Evolutionary conservation across 1,284 basidiomycete genomes (phyloP).

Genomic region (Hortiboletus rubellus): DNA sequence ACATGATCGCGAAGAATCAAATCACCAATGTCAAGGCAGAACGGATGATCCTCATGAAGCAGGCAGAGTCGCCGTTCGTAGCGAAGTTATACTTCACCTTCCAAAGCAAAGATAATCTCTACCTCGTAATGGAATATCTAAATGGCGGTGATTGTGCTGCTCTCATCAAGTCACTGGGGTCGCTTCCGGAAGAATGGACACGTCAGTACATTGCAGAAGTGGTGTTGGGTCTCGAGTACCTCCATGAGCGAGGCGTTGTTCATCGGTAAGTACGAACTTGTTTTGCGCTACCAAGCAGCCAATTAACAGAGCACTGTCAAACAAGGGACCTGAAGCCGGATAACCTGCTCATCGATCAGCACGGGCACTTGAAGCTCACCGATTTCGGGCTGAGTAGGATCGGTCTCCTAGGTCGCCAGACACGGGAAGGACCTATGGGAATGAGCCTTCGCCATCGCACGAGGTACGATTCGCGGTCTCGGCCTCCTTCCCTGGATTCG

Average conservation of each 20-base stretch:
- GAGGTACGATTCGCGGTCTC: slow-evolving; percentile 66
- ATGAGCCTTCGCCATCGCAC: slow-evolving; percentile 52
- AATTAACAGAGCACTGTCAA: slow-evolving; percentile 11
- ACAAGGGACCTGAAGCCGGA: slow-evolving; percentile 96
- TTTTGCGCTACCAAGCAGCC: background rate
- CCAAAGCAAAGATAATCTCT: slow-evolving; percentile 98
- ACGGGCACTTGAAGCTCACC: slow-evolving; percentile 95
- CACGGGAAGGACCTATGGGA: slow-evolving; percentile 71
- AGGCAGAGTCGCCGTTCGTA: slow-evolving; percentile 99
- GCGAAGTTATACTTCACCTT: slow-evolving; percentile 99
- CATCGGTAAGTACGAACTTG: slow-evolving; percentile 76
- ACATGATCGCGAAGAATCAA: slow-evolving; percentile 99
- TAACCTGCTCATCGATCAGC: slow-evolving; percentile 94
- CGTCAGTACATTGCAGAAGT: slow-evolving; percentile 97
- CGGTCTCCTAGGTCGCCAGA: slow-evolving; percentile 95
- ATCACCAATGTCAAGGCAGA: slow-evolving; percentile 99
- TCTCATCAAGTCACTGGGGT: slow-evolving; percentile 94
- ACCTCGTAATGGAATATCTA: slow-evolving; percentile 98
- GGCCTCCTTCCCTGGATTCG: slow-evolving; percentile 82
- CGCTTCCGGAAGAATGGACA: slow-evolving; percentile 94
- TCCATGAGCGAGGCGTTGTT: slow-evolving; percentile 92
- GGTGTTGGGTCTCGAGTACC: slow-evolving; percentile 90
- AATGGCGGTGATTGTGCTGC: slow-evolving; percentile 98
- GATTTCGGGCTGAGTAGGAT: slow-evolving; percentile 98
- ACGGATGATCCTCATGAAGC: slow-evolving; percentile 99